Percentiles rank a stretch among this genome's conserved stretches.
Evolutionary conservation across 2,329 filamentous ascomycete species (phyloP).

Genomic region (Amauroascus niger): DNA sequence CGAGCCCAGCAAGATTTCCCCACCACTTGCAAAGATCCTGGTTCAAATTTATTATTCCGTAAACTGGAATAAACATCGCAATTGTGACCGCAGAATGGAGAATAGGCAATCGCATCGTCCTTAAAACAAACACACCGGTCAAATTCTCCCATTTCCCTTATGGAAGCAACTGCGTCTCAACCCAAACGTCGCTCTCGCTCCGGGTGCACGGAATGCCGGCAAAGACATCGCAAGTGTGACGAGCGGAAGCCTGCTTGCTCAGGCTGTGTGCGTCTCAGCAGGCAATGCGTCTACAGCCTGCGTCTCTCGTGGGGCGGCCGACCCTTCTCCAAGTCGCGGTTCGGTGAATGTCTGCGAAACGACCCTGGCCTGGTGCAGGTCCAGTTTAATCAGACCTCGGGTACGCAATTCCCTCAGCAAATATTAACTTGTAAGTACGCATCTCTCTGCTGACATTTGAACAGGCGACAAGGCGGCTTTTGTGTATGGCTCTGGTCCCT

Average conservation of each 20-base stretch:
- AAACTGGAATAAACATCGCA: too few species aligned
- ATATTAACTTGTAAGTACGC: not conserved
- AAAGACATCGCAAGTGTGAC: slow-evolving; percentile 19
- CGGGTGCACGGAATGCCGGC: slow-evolving; percentile 18
- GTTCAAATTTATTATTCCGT: too few species aligned
- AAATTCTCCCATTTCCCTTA: not conserved
- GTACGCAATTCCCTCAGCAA: not conserved
- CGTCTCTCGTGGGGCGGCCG: slow-evolving; percentile 18
- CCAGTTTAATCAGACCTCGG: slow-evolving; percentile 9
- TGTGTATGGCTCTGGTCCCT: not conserved
- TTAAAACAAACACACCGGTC: too few species aligned
- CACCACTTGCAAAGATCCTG: too few species aligned
- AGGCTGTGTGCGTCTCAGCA: slow-evolving; percentile 12
- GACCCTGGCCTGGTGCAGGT: slow-evolving; percentile 16
- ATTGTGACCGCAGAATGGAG: too few species aligned
- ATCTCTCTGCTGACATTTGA: not conserved
- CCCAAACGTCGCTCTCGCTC: slow-evolving; percentile 16
- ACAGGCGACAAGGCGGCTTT: slow-evolving; percentile 4
- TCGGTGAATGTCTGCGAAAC: slow-evolving; percentile 17
- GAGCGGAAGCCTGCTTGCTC: slow-evolving; percentile 16
- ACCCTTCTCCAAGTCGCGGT: slow-evolving; percentile 17
- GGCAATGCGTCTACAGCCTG: slow-evolving; percentile 14
- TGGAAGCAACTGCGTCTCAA: not conserved
- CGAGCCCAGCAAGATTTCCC: too few species aligned
- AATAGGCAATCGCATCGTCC: not conserved